Percentiles rank a stretch among this genome's conserved stretches.
Evolutionary conservation across 495 filamentous ascomycete species (phyloP).

Genomic region (Hyaloscypha hepaticicola): DNA sequence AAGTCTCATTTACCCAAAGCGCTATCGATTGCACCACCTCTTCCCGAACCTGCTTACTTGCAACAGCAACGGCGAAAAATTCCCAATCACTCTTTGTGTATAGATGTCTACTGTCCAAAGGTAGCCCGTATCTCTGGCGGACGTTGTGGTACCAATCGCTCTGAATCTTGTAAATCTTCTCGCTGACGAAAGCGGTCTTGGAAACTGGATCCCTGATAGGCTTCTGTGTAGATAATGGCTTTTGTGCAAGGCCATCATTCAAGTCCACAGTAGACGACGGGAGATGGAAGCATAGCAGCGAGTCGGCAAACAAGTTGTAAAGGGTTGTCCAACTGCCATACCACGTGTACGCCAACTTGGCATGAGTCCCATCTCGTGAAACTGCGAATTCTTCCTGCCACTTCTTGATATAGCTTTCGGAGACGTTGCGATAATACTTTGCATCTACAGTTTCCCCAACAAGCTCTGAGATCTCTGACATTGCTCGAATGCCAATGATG

Average conservation of each 20-base stretch:
- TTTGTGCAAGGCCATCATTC: conserved; percentile 35
- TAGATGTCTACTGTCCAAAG: conserved; percentile 81
- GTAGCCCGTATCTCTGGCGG: conserved; percentile 77
- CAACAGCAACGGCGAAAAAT: conserved; percentile 82
- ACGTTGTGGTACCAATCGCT: conserved; percentile 84
- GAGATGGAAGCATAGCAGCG: conserved; percentile 78
- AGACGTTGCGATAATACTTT: conserved; percentile 64
- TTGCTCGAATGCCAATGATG: conserved; percentile 91
- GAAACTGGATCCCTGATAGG: conserved; percentile 15
- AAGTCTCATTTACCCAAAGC: conserved; percentile 83
- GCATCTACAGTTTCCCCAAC: conserved; percentile 66
- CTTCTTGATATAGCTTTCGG: conserved; percentile 73
- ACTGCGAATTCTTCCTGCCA: conserved; percentile 78
- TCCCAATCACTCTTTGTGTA: conserved; percentile 96
- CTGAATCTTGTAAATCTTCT: conserved; percentile 77
- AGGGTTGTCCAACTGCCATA: conserved; percentile 94
- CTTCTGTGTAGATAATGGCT: conserved; percentile 35
- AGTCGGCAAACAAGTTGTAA: conserved; percentile 87
- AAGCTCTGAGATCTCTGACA: conserved; percentile 77
- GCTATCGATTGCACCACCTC: conserved; percentile 79
- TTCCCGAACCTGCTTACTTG: conserved; percentile 59
- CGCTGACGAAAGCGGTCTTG: conserved; percentile 57
- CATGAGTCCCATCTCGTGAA: conserved; percentile 77
- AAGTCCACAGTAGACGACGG: conserved; percentile 27
- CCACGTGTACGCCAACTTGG: conserved; percentile 92